Evolutionary conservation across 2,329 filamentous ascomycete genomes (phyloP).

Genomic region (Rhynchosporium agropyri): DNA sequence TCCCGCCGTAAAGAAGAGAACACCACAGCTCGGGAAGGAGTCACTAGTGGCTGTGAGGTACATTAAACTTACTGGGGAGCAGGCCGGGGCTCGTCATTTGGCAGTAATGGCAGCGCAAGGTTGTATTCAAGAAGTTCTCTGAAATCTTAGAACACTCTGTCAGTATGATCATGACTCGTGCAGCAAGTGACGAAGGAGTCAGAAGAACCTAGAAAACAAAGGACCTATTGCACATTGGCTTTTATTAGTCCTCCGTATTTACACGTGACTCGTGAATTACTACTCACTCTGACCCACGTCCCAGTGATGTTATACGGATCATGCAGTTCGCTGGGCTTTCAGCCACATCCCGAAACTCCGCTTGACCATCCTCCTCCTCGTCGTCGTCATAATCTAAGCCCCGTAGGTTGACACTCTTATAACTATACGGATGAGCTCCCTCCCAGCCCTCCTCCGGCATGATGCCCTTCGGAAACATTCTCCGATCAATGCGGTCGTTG

Average conservation of each 20-base stretch:
- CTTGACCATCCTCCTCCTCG: background rate
- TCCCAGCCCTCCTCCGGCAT: slow-evolving; percentile 21
- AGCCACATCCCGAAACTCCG: background rate
- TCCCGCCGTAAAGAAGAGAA: too few species aligned
- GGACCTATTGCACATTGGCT: slow-evolving; percentile 40
- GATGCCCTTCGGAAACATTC: slow-evolving; percentile 9
- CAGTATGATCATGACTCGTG: slow-evolving; percentile 39
- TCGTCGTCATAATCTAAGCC: slow-evolving; percentile 4
- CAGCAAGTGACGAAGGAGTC: background rate
- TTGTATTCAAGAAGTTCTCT: slow-evolving; percentile 74
- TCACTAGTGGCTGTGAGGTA: too few species aligned
- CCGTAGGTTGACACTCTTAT: slow-evolving; percentile 8
- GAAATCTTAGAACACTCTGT: slow-evolving; percentile 59
- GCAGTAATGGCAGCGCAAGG: slow-evolving; percentile 54
- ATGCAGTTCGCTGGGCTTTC: slow-evolving; percentile 43
- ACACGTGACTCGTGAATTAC: background rate
- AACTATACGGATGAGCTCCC: slow-evolving; percentile 24
- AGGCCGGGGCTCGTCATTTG: slow-evolving; percentile 49
- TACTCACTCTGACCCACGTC: slow-evolving; percentile 67
- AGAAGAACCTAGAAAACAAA: slow-evolving; percentile 48
- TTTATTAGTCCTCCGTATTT: background rate
- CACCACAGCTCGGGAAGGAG: too few species aligned
- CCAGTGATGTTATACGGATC: slow-evolving; percentile 75
- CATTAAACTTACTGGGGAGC: slow-evolving; percentile 49
- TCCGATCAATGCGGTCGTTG: slow-evolving; percentile 26